A percentile compares a stretch with the other conserved stretches of the same genome.
phyloP scores from a whole-genome alignment of 2,329 filamentous ascomycete species.

The Pseudogymnoascus sp. region DNA sequence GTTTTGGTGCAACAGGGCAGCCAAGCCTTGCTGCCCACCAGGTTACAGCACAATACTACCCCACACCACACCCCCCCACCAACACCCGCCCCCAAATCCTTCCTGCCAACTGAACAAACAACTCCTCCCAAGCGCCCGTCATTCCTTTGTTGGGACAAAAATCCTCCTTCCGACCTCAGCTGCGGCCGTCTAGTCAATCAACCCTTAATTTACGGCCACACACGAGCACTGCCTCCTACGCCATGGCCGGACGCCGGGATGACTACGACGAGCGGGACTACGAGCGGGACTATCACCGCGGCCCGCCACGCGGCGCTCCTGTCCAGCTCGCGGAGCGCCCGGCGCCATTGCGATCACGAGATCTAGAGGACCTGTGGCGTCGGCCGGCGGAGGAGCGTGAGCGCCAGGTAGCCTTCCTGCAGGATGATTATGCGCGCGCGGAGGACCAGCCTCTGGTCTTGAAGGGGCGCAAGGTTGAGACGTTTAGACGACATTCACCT shows the following conservation, averaged over 20 bases:
- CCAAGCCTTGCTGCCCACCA: conserved; percentile 7
- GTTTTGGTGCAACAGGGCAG: not conserved
- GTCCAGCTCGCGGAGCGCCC: not conserved
- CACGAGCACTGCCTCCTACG: not conserved
- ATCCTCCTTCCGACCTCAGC: not conserved
- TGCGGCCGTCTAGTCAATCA: not conserved
- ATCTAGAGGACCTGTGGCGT: not conserved
- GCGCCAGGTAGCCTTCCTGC: conserved; percentile 3
- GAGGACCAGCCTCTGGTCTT: conserved; percentile 10
- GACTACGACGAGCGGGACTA: not conserved
- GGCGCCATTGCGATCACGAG: conserved; percentile 4
- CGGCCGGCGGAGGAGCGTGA: not conserved
- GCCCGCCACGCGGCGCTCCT: not conserved
- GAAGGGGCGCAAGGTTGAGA: conserved; percentile 5
- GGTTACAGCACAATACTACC: conserved; percentile 1
- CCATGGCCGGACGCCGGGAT: not conserved
- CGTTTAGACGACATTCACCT: not conserved
- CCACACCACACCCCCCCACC: conserved; percentile 3
- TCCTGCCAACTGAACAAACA: not conserved
- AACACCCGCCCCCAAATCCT: not conserved
- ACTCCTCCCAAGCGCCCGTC: not conserved
- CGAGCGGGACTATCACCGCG: not conserved
- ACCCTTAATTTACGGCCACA: not conserved
- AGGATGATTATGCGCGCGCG: conserved; percentile 2
- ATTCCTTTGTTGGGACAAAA: not conserved